These are phyloP conservation scores for Fusarium sp. DNA, from an alignment of 2,329 filamentous ascomycete species.

Conservation along the genomic window DNA sequence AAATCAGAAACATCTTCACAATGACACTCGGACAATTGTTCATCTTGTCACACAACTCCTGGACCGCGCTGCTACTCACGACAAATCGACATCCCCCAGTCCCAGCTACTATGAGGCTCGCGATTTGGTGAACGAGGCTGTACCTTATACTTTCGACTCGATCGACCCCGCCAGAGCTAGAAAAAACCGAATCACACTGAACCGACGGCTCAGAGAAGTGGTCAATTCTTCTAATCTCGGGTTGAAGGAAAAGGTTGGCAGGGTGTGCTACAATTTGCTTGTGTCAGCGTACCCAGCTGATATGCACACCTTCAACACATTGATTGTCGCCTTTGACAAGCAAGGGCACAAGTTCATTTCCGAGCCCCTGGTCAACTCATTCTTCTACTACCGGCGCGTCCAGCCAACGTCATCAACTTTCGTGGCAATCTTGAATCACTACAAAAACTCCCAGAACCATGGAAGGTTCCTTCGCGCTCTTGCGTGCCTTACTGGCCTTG, in stretches of 20 bases:
- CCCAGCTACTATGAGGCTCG: conserved; percentile 48
- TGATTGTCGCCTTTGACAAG: conserved; percentile 74
- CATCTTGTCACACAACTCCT: conserved; percentile 48
- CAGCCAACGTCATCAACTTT: conserved; percentile 63
- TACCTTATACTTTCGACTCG: conserved; percentile 44
- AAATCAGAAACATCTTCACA: conserved; percentile 44
- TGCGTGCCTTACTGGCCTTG: conserved; percentile 59
- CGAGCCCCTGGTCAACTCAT: conserved; percentile 64
- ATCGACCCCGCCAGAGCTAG: conserved; percentile 44
- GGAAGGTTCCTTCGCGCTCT: conserved; percentile 59
- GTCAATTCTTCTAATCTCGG: conserved; percentile 39
- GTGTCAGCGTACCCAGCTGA: conserved; percentile 71
- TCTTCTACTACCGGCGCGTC: conserved; percentile 58
- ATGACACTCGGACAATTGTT: conserved; percentile 42
- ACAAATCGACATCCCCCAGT: conserved; percentile 34
- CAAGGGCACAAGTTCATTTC: conserved; percentile 62
- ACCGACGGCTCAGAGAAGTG: conserved; percentile 47
- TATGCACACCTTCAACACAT: conserved; percentile 76
- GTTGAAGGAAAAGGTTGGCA: conserved; percentile 51
- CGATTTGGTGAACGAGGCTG: conserved; percentile 29
- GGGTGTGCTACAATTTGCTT: conserved; percentile 75
- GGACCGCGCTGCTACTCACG: conserved; percentile 41
- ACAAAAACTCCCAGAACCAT: conserved; percentile 55
- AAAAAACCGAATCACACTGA: conserved; percentile 44
- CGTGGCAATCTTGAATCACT: conserved; percentile 63